Evolutionary conservation across 306 rosid species (phyloP).

Genomic region (Acacia acuminata): DNA sequence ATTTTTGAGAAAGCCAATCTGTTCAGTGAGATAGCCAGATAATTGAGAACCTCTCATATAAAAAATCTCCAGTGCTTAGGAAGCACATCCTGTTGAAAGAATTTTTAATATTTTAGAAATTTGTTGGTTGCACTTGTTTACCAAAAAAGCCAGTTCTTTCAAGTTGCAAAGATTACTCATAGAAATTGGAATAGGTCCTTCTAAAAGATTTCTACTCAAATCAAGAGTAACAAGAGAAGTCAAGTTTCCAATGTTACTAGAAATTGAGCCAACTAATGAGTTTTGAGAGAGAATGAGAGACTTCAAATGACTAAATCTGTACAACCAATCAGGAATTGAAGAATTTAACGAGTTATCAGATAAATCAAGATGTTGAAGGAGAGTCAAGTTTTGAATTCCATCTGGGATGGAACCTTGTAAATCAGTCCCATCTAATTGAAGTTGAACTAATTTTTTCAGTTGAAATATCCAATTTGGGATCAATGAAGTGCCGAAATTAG

Average conservation of each 20-base stretch:
- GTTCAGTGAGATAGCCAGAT: constrained; percentile 16
- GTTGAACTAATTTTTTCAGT: neutral
- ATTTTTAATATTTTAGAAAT: constrained; percentile 7
- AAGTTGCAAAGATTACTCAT: constrained; percentile 23
- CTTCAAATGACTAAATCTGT: neutral
- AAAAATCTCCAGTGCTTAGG: neutral
- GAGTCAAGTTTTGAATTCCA: constrained; percentile 20
- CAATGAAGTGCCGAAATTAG: neutral
- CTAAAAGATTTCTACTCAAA: neutral
- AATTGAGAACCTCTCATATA: rapidly evolving
- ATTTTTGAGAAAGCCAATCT: neutral
- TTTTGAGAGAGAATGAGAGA: neutral
- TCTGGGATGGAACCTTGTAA: neutral
- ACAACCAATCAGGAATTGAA: constrained; percentile 18
- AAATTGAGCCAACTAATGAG: neutral
- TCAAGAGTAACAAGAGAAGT: constrained; percentile 14
- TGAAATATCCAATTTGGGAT: constrained; percentile 5
- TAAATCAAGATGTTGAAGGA: constrained; percentile 32
- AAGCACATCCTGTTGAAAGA: neutral
- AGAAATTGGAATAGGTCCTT: neutral
- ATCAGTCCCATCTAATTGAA: rapidly evolving
- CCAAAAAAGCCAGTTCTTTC: neutral
- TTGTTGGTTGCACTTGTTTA: neutral
- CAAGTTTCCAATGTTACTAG: constrained; percentile 5
- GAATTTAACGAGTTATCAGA: rapidly evolving